Percentiles rank a stretch among this genome's conserved stretches.
These are phyloP conservation scores for Mucor velutinosus DNA, from an alignment of 371 early-diverging fungal genomes.

Conservation along the genomic window DNA sequence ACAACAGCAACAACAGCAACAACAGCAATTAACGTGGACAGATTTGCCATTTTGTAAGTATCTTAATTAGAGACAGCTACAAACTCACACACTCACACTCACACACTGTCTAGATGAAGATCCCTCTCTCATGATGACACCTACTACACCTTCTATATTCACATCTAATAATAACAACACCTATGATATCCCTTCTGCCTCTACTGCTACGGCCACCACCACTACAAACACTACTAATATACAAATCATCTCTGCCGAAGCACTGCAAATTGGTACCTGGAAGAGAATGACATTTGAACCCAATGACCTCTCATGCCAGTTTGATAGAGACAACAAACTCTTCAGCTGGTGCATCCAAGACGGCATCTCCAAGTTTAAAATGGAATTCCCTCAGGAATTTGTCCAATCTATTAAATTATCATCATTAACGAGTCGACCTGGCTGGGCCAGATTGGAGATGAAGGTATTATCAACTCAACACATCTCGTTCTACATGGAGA, in stretches of 20 bases:
- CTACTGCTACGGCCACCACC: neutral
- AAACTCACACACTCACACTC: neutral
- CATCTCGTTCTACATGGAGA: constrained; percentile 65
- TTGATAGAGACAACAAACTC: constrained; percentile 57
- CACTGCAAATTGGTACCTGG: constrained; percentile 79
- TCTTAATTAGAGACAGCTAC: neutral
- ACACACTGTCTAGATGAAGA: constrained; percentile 1
- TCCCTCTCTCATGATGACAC: constrained; percentile 6
- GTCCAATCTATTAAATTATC: constrained; percentile 58
- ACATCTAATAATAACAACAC: neutral
- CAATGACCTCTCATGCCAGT: constrained; percentile 63
- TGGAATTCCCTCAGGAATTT: constrained; percentile 63
- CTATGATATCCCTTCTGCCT: neutral
- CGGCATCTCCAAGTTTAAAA: constrained; percentile 66
- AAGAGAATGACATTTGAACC: constrained; percentile 62
- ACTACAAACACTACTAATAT: neutral
- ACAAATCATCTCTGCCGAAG: constrained; percentile 28
- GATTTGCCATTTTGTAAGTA: constrained; percentile 24
- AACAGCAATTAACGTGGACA: constrained; percentile 5
- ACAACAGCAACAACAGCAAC: constrained; percentile 9
- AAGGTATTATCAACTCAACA: constrained; percentile 24
- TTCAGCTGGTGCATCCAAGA: constrained; percentile 71
- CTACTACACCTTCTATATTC: constrained; percentile 10
- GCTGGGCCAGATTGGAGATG: constrained; percentile 43
- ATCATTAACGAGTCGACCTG: constrained; percentile 26